Conservation (phyloP, 129 eudicot genomes). For the Saussurea involucrata region DNA sequence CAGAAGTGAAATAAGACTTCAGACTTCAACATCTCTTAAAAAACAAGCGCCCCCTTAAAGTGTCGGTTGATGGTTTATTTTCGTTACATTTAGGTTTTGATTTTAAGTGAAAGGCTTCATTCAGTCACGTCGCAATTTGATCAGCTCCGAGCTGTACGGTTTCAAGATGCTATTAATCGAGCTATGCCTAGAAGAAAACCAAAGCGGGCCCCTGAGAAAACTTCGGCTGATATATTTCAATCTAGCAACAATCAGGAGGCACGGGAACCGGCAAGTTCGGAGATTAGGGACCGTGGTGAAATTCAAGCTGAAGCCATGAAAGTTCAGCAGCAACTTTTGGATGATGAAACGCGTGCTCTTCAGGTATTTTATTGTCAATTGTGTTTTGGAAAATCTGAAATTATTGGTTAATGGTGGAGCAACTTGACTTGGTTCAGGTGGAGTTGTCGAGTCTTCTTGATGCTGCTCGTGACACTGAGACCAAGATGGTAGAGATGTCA, state of each 20-base stretch:
- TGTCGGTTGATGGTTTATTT: not conserved
- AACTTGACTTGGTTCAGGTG: constrained; percentile 38
- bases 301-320: constrained; percentile 59
- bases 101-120: constrained; percentile 90
- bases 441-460: constrained; percentile 79
- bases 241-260: constrained; percentile 23
- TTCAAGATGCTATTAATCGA: constrained; percentile 81
- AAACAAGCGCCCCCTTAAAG: too few species aligned
- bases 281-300: constrained; percentile 49
- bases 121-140: constrained; percentile 91
- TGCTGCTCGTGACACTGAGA: constrained; percentile 87
- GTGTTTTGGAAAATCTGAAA: not conserved
- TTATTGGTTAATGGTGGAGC: constrained; percentile 7
- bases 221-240: constrained; percentile 20
- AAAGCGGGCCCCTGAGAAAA: constrained; percentile 27
- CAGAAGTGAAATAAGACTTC: too few species aligned
- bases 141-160: constrained; percentile 84
- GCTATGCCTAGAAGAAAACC: constrained; percentile 79
- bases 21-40: too few species aligned
- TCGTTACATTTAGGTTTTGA: constrained; percentile 53
- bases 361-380: constrained; percentile 53
- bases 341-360: constrained; percentile 90
- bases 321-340: constrained; percentile 81
- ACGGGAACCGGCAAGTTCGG: constrained; percentile 36
- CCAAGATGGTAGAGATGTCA: constrained; percentile 93